A percentile compares a stretch with the other conserved stretches of the same genome.
phyloP scores from a whole-genome alignment of 2,329 filamentous ascomycete species.

The Aspergillus brunneoviolaceus region DNA sequence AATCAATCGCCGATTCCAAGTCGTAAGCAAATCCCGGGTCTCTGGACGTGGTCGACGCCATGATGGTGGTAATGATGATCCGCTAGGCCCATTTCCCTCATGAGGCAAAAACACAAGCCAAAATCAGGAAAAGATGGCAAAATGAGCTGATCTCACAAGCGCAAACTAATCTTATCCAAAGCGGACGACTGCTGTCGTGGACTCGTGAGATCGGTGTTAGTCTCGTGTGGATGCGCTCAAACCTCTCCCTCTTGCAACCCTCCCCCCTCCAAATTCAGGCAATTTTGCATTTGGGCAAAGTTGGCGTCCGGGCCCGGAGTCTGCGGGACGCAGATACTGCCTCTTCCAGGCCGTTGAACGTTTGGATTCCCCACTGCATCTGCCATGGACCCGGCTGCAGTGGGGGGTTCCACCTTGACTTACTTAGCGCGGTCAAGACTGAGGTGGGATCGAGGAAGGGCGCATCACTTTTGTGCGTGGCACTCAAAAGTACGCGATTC shows the following conservation, averaged over 20 bases:
- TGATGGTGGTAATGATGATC: constrained; percentile 3
- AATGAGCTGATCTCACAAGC: neutral
- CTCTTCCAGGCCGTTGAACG: constrained; percentile 13
- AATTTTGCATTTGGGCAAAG: neutral
- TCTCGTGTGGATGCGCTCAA: neutral
- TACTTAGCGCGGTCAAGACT: constrained; percentile 10
- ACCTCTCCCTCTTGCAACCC: neutral
- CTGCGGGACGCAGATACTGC: constrained; percentile 10
- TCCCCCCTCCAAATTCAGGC: neutral
- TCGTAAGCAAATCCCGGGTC: constrained; percentile 8
- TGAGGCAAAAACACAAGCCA: neutral
- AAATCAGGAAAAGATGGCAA: neutral
- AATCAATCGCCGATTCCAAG: constrained; percentile 1
- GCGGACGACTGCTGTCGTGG: neutral
- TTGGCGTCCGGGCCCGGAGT: constrained; percentile 3
- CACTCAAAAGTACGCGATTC: constrained; percentile 7
- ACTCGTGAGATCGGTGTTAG: neutral
- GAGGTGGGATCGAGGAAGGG: constrained; percentile 2
- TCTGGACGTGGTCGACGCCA: neutral
- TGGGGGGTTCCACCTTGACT: constrained; percentile 12
- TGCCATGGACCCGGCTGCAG: constrained; percentile 15
- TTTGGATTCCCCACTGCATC: constrained; percentile 14
- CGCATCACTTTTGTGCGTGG: constrained; percentile 5
- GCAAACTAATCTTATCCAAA: neutral
- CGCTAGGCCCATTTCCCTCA: neutral